Evolutionary conservation across 2,329 filamentous ascomycete species (phyloP).

Genomic region (Fusarium brachygibbosum): DNA sequence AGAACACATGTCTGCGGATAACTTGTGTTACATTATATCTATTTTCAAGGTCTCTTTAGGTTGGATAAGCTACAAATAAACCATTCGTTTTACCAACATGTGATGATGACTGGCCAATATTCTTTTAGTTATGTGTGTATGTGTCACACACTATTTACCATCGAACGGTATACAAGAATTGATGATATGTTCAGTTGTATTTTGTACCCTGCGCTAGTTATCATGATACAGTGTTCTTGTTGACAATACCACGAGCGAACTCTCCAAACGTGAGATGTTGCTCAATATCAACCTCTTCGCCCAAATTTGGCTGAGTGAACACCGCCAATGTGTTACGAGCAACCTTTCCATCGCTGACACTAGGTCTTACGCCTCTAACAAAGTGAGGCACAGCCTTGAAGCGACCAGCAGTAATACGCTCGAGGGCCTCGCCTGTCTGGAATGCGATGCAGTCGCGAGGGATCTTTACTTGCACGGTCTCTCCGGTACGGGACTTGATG

Average conservation of each 20-base stretch:
- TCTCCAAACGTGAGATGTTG: constrained; percentile 79
- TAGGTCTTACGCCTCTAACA: constrained; percentile 79
- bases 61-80: constrained; percentile 1
- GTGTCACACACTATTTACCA: not conserved
- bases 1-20: not conserved
- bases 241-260: constrained; percentile 75
- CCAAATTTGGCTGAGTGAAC: constrained; percentile 96
- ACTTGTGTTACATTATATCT: not conserved
- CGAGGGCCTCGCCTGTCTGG: constrained; percentile 92
- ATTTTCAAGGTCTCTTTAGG: not conserved
- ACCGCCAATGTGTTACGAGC: constrained; percentile 92
- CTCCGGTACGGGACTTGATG: constrained; percentile 86
- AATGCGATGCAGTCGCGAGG: constrained; percentile 93
- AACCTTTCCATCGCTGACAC: constrained; percentile 65
- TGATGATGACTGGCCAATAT: too few species aligned
- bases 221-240: constrained; percentile 68
- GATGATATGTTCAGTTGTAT: not conserved
- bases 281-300: constrained; percentile 79
- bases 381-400: constrained; percentile 98
- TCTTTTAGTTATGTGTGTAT: not conserved
- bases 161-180: not conserved
- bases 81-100: not conserved
- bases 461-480: constrained; percentile 91
- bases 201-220: not conserved
- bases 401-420: constrained; percentile 89